phyloP scores from a whole-genome alignment of 257 asterid genomes.

The Echium plantagineum region DNA sequence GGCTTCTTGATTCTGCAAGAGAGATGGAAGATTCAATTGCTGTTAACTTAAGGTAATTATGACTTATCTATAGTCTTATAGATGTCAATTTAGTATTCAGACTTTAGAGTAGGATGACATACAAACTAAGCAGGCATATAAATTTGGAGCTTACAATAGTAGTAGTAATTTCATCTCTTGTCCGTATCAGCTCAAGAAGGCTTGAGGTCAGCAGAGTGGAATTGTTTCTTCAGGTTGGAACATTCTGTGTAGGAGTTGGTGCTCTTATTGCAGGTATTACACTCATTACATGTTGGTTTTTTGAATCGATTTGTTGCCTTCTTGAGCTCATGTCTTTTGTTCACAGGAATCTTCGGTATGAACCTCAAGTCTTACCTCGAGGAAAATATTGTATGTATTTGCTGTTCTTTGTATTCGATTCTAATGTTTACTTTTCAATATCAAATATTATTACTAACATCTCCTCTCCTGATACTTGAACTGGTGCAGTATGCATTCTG shows the following conservation, averaged over 20 bases:
- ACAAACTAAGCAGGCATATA: no score
- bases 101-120: no score
- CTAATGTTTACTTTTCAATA: neutral
- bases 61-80: no score
- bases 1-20: slow-evolving; percentile 97
- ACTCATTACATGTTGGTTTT: neutral
- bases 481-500: slow-evolving; percentile 81
- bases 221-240: slow-evolving; percentile 90
- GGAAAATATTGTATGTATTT: slow-evolving; percentile 59
- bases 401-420: neutral
- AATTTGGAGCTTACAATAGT: no score
- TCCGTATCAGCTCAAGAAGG: slow-evolving; percentile 74
- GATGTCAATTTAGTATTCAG: no score
- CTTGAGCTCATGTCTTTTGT: slow-evolving; percentile 4
- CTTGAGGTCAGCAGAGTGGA: slow-evolving; percentile 98
- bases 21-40: slow-evolving; percentile 99
- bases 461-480: slow-evolving; percentile 7
- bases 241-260: slow-evolving; percentile 83
- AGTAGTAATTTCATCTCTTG: slow-evolving; percentile 10
- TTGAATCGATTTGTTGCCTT: no score
- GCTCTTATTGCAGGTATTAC: slow-evolving; percentile 79
- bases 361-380: slow-evolving; percentile 93
- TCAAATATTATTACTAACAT: slow-evolving; percentile 7
- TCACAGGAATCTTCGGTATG: slow-evolving; percentile 97
- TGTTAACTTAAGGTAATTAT: slow-evolving; percentile 73